Percentiles rank a stretch among this genome's conserved stretches.
phyloP scores from a whole-genome alignment of 1,284 basidiomycete species.

The Amylostereum areolatum region DNA sequence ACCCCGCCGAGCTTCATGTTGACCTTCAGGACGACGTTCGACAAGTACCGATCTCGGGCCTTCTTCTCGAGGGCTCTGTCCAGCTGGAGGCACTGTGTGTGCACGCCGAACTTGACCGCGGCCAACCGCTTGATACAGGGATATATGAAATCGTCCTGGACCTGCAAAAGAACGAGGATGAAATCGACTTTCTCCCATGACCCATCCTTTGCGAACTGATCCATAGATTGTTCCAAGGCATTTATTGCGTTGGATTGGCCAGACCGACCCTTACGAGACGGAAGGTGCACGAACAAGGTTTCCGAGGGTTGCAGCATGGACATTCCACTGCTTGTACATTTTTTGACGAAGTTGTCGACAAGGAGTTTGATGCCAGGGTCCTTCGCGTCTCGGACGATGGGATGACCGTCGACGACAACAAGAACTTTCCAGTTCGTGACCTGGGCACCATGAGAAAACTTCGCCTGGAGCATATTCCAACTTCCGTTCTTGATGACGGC shows the following conservation, averaged over 20 bases:
- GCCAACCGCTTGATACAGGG: constrained; percentile 71
- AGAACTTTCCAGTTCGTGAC: constrained; percentile 55
- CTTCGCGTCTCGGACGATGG: constrained; percentile 30
- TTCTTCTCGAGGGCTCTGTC: constrained; percentile 49
- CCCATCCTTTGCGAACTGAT: constrained; percentile 16
- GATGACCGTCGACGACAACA: constrained; percentile 46
- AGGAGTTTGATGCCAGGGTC: constrained; percentile 37
- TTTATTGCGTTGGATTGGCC: constrained; percentile 34
- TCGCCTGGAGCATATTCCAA: constrained; percentile 69
- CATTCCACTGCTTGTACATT: constrained; percentile 52
- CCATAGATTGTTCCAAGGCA: constrained; percentile 34
- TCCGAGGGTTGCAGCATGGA: constrained; percentile 30
- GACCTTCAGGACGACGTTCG: constrained; percentile 58
- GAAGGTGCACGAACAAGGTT: constrained; percentile 30
- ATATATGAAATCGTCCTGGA: constrained; percentile 63
- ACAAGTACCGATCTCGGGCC: constrained; percentile 70
- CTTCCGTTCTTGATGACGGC: constrained; percentile 45
- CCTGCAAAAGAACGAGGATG: constrained; percentile 58
- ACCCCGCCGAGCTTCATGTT: constrained; percentile 77
- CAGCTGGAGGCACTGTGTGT: constrained; percentile 60
- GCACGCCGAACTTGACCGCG: constrained; percentile 62
- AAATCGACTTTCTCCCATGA: constrained; percentile 33
- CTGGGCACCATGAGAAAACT: constrained; percentile 47
- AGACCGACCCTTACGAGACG: constrained; percentile 29
- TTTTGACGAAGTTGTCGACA: constrained; percentile 42